Base-by-base conservation (phyloP, 2,329 filamentous ascomycete species). In the Fusarium avenaceum region DNA sequence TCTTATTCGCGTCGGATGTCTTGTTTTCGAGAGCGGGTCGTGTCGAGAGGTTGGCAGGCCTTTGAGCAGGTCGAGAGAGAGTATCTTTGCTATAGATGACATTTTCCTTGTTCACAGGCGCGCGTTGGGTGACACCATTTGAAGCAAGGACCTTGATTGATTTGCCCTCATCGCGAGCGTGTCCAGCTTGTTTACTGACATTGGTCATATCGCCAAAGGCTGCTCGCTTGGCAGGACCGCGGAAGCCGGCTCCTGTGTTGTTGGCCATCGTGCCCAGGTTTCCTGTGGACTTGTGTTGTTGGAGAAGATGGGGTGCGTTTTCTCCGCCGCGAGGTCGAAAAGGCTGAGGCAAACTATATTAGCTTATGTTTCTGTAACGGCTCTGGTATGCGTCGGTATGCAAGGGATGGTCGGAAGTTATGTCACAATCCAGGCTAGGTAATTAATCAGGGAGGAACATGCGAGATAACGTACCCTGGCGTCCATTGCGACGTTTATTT, bases 171-270 rank as follows among this genome's bases (percentile, higher is more conserved):
- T 80, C 74, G 26, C 76, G 71, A 43, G 61, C 71, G 28, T 74
- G 63, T 33, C 72, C 73, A 35, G 70, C 67, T 45, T 78, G 76
- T 64, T 81, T 80, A 40, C 83, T 75, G 45, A 85, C 89, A 75
- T 94, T 95, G 83, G 92, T 96, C 65, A 96, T 86, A 77, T 97
- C 94, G 49, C 88, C 92, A 79, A 96, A 94, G 14, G 89, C 92
- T 65, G 90, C 89, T 70, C 94, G 89, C 82, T 94, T 96, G 56
- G 89, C 84, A 58, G 87, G 76, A 39, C 78, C 79, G 30, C 78
- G 79, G 40, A 80, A 71, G 35, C 79, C 79, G 22, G 63, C 66
- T 20, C 65, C 61, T 15, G 71, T 67, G 19, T 75, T 70, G 68
- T 71, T 68, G 30, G 76, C 65, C 72, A 75, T 77, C 39, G 60